Percentiles rank a stretch among this genome's conserved stretches.
Conservation (phyloP, 225 moss, liverwort and hornwort genomes). For the Thuidium tamariscinum region DNA sequence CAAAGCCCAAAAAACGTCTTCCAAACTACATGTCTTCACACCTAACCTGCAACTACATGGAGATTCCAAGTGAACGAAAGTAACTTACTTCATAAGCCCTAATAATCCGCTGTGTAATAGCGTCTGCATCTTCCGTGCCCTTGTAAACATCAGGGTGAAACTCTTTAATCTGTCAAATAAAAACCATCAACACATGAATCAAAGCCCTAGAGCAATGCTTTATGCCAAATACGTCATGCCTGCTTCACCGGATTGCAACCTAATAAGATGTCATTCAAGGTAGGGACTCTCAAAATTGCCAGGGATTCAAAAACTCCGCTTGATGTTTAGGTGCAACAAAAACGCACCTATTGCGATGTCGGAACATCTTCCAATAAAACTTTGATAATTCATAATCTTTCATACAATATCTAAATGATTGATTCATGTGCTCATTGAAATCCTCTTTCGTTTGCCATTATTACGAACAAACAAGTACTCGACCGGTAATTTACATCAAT, state of each 20-base stretch:
- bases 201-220: background rate
- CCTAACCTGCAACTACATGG: background rate
- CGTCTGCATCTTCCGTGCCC: conserved; percentile 73
- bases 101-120: conserved; percentile 75
- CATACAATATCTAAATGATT: background rate
- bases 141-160: conserved; percentile 97
- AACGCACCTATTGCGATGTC: too few species aligned
- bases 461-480: background rate
- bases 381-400: background rate
- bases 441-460: background rate
- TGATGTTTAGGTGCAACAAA: background rate
- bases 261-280: background rate
- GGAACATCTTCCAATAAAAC: background rate
- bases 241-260: background rate
- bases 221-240: background rate
- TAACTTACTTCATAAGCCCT: conserved; percentile 73
- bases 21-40: background rate
- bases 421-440: background rate
- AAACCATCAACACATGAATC: background rate
- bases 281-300: too few species aligned
- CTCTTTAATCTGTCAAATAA: conserved; percentile 72
- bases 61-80: background rate
- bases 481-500: background rate
- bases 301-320: background rate
- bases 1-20: background rate